Evolutionary conservation across 2,329 filamentous ascomycete species (phyloP), one percentile per base, ranked within the genome.

Genomic region (Neofusicoccum ribis): DNA sequence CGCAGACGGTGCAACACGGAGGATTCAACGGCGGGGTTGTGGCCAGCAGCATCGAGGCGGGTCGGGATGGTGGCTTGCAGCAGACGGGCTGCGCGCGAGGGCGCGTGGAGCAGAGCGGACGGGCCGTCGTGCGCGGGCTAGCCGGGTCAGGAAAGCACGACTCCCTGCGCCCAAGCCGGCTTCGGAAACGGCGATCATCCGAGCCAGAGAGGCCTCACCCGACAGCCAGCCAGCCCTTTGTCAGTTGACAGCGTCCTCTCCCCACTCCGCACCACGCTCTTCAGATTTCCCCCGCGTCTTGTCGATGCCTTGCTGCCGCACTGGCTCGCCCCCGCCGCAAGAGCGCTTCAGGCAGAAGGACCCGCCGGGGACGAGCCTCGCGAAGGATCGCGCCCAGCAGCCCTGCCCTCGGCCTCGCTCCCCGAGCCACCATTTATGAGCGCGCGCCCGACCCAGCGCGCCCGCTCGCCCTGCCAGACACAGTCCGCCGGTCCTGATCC

Each of bases 261-360:
- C 23, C 56, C 56, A 60, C 56, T 31, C 56, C 31, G 41, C 56
- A 60, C 56, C 56, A 60, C 56, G 17, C 31, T 59, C 56, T n/a
- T 15, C 15, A 36, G 31, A 43, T 44, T 44, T 37, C 31, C 56
- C 47, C 41, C 56, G 56, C 56, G 41, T 20, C 43, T 20, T 7
- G n/a, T 47, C 27, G 23, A 17, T 23, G 23, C 37, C 41, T 44
- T 36, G 20, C n/a, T 15, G 27, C 51, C 12, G 14, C 34, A 23
- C 20, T 54, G 51, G 34, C 34, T 31, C 17, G 3, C 51, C 34
- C 36, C 51, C 36, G n/a, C 36, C 17, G 9, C 23, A 41, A 36
- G n/a, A 9, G n/a, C n/a, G 9, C 41, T 20, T 46, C 54, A 47
- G 54, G 54, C 54, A 46, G 23, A 59, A 37, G 37, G 3, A 20